A percentile compares a stretch with the other conserved stretches of the same genome.
These are phyloP conservation scores for Staphylotrichum longicolle DNA, from an alignment of 495 filamentous ascomycete species.

Conservation along the genomic window DNA sequence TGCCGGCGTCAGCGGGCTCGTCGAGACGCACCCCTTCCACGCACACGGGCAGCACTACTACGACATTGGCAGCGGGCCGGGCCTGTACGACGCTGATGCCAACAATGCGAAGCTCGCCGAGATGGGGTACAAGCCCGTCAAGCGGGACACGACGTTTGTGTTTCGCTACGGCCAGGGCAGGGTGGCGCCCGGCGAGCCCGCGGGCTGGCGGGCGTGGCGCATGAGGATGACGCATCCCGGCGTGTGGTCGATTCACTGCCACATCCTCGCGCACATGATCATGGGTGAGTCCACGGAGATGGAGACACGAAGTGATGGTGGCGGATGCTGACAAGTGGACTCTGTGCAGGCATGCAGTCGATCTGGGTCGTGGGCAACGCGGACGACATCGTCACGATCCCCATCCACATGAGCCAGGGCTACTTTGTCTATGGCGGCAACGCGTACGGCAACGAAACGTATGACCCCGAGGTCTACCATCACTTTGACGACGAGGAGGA, in stretches of 20 bases:
- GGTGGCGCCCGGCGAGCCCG: conserved; percentile 38
- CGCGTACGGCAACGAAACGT: conserved; percentile 49
- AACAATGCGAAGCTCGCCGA: conserved; percentile 49
- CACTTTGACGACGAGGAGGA: conserved; percentile 24
- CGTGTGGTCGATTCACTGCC: conserved; percentile 65
- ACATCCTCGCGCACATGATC: conserved; percentile 44
- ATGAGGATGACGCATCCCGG: conserved; percentile 51
- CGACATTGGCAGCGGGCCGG: conserved; percentile 58
- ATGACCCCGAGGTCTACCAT: conserved; percentile 36
- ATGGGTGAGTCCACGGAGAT: conserved; percentile 24
- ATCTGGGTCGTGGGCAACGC: conserved; percentile 52
- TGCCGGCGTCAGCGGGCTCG: conserved; percentile 34
- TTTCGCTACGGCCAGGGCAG: conserved; percentile 43
- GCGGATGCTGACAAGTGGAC: conserved; percentile 13
- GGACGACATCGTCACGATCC: conserved; percentile 39
- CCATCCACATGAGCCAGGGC: conserved; percentile 35
- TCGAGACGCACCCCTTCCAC: conserved; percentile 63
- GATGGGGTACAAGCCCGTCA: conserved; percentile 42
- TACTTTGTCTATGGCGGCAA: conserved; percentile 52
- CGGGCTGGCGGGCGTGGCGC: conserved; percentile 61
- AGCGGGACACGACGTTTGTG: conserved; percentile 57
- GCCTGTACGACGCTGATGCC: conserved; percentile 50
- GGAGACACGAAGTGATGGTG: too few relatives aligned
- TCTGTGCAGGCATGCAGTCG: conserved; percentile 46
- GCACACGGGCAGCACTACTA: conserved; percentile 58